A percentile compares a stretch with the other conserved stretches of the same genome.
Conservation (phyloP, 352 stramenopile genomes). For the Pythium myriotylum region DNA sequence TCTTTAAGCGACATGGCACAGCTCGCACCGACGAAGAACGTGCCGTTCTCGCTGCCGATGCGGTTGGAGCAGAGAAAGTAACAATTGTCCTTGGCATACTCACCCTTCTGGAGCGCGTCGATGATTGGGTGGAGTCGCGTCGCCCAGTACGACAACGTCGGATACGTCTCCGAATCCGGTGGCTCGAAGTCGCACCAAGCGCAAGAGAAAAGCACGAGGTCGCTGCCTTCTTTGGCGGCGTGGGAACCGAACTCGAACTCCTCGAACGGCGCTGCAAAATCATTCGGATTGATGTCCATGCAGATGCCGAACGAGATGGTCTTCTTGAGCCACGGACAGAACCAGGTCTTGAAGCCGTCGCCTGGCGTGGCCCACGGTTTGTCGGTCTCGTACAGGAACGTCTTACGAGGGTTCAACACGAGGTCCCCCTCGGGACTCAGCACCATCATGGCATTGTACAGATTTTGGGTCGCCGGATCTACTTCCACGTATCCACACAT, state of each 20-base stretch:
- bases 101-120: slow-evolving; percentile 34
- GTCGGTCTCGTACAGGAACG: slow-evolving; percentile 85
- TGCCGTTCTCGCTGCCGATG: slow-evolving; percentile 76
- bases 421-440: slow-evolving; percentile 69
- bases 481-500: slow-evolving; percentile 75
- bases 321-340: slow-evolving; percentile 78
- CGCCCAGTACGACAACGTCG: slow-evolving; percentile 77
- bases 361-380: slow-evolving; percentile 76
- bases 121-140: slow-evolving; percentile 63
- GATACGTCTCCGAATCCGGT: slow-evolving; percentile 40
- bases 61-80: slow-evolving; percentile 81
- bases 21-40: slow-evolving; percentile 80
- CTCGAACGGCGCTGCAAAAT: slow-evolving; percentile 72
- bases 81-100: slow-evolving; percentile 57
- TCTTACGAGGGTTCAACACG: slow-evolving; percentile 77
- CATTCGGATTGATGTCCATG: slow-evolving; percentile 90
- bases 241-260: slow-evolving; percentile 74
- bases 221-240: slow-evolving; percentile 48
- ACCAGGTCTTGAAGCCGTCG: slow-evolving; percentile 62
- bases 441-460: slow-evolving; percentile 88
- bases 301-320: slow-evolving; percentile 87
- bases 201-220: slow-evolving; percentile 81
- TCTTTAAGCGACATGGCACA: slow-evolving; percentile 71
- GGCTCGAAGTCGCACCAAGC: slow-evolving; percentile 83
- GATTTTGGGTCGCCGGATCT: slow-evolving; percentile 21